These are phyloP conservation scores for Xylaria sp. DNA, from an alignment of 2,329 filamentous ascomycete species.

Conservation along the genomic window DNA sequence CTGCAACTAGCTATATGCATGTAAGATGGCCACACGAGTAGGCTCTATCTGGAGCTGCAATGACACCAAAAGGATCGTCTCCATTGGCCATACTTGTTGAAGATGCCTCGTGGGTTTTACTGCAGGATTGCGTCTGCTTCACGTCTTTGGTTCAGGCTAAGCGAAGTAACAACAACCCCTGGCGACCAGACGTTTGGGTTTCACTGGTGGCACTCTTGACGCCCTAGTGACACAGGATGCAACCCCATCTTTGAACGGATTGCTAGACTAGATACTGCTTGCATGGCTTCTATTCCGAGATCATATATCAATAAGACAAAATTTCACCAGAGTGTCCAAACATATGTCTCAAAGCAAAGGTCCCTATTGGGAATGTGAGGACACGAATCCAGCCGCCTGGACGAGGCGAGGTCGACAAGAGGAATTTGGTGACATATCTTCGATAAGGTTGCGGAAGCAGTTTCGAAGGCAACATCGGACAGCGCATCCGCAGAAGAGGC, in stretches of 20 bases:
- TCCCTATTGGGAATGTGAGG: neutral
- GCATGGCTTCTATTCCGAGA: slow-evolving; percentile 8
- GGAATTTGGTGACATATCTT: slow-evolving; percentile 8
- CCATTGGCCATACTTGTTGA: neutral
- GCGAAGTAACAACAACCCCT: slow-evolving; percentile 8
- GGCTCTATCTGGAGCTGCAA: slow-evolving; percentile 4
- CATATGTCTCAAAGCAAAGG: neutral
- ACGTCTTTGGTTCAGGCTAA: neutral
- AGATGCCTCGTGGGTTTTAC: neutral
- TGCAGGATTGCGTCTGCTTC: neutral
- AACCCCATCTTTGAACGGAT: slow-evolving; percentile 8
- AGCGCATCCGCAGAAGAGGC: neutral
- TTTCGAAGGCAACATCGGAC: neutral
- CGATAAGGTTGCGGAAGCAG: slow-evolving; percentile 12
- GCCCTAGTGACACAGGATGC: slow-evolving; percentile 3
- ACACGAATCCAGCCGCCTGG: slow-evolving; percentile 11
- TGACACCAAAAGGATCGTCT: neutral
- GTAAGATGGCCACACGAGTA: slow-evolving; percentile 12
- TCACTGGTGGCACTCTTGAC: slow-evolving; percentile 4
- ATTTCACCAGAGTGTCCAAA: neutral
- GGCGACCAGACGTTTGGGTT: slow-evolving; percentile 17
- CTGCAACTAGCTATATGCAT: slow-evolving; percentile 25
- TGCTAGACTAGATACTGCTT: slow-evolving; percentile 9
- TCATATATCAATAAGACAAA: slow-evolving; percentile 3
- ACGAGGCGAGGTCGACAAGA: slow-evolving; percentile 5